phyloP scores from a whole-genome alignment of 2,329 filamentous ascomycete species.

The Tolypocladium amazonense region DNA sequence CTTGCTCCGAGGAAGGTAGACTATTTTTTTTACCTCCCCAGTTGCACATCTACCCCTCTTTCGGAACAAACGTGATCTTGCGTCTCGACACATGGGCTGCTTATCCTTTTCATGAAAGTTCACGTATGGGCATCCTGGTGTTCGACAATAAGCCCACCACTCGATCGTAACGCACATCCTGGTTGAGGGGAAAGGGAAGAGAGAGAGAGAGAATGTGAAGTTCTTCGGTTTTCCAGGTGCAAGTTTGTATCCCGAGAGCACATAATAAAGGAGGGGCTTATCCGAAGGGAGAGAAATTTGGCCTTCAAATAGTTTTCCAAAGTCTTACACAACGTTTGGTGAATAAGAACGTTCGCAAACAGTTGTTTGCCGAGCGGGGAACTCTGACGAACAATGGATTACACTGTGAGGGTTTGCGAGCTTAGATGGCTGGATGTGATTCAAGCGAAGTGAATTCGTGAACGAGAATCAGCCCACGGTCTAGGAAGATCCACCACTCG shows the following conservation, averaged over 20 bases:
- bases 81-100: background rate
- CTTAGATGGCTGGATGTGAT: background rate
- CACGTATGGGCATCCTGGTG: background rate
- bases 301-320: background rate
- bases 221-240: no score
- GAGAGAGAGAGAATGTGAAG: no score
- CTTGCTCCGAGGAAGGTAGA: background rate
- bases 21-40: background rate
- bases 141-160: background rate
- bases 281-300: background rate
- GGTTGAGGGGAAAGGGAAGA: background rate
- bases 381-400: background rate
- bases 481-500: no score
- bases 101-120: background rate
- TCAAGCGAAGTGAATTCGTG: background rate
- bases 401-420: background rate
- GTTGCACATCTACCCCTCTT: background rate
- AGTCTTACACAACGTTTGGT: no score
- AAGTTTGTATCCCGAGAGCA: background rate
- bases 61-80: background rate
- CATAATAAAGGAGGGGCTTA: background rate
- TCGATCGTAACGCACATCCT: background rate
- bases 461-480: background rate
- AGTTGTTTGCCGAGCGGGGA: background rate
- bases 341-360: background rate